Conservation (phyloP, 805 yeast genomes). For the Ogataea nakhonphanomensis region DNA sequence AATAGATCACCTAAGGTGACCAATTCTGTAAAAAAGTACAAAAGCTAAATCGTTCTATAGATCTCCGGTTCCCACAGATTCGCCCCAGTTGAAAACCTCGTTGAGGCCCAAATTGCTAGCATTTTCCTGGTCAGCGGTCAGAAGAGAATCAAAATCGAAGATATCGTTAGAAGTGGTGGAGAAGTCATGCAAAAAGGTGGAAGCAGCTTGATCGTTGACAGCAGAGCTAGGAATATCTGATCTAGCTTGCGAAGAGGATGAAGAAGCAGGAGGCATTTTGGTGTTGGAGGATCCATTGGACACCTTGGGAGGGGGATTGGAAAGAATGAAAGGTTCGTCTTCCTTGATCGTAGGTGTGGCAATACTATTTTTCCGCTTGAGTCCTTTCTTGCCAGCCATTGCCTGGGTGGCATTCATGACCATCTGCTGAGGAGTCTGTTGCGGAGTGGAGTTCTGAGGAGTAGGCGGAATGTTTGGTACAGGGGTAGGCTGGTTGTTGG, state of each 20-base stretch:
- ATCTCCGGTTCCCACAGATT: slow-evolving; percentile 40
- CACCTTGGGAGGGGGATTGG: slow-evolving; percentile 7
- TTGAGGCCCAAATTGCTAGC: slow-evolving; percentile 34
- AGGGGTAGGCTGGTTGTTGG: slow-evolving; percentile 28
- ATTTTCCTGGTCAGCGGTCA: slow-evolving; percentile 39
- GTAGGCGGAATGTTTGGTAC: slow-evolving; percentile 23
- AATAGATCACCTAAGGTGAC: neutral
- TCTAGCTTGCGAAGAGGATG: slow-evolving; percentile 12
- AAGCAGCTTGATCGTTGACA: slow-evolving; percentile 15
- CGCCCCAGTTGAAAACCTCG: slow-evolving; percentile 39
- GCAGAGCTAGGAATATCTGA: slow-evolving; percentile 18
- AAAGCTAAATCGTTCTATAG: slow-evolving; percentile 12
- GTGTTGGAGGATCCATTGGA: slow-evolving; percentile 4
- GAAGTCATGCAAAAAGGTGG: slow-evolving; percentile 30
- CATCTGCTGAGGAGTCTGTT: slow-evolving; percentile 13
- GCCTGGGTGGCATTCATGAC: slow-evolving; percentile 7
- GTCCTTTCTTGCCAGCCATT: slow-evolving; percentile 16
- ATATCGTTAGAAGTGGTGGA: slow-evolving; percentile 35
- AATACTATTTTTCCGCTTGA: slow-evolving; percentile 23
- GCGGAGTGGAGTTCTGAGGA: slow-evolving; percentile 22
- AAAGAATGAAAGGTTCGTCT: slow-evolving; percentile 21
- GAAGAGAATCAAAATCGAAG: slow-evolving; percentile 43
- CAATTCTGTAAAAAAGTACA: slow-evolving; percentile 7
- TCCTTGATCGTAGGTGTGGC: slow-evolving; percentile 29
- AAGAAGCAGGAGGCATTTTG: slow-evolving; percentile 3